Evolutionary conservation across 129 eudicot genomes (phyloP), one percentile per base, ranked within the genome.

Genomic region (Oenanthe sinensis): DNA sequence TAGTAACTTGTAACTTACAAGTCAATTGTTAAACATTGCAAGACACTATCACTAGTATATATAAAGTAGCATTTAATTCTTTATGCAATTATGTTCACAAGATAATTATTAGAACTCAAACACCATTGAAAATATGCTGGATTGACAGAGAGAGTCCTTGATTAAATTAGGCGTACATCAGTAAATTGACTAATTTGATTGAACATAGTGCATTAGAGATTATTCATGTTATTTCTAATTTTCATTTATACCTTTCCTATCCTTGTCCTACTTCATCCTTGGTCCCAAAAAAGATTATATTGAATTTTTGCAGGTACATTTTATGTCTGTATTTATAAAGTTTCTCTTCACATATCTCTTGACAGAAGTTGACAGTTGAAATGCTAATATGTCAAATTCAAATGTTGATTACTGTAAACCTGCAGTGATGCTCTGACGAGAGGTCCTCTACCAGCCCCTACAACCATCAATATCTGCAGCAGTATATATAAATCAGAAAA

Each of bases 381-480:
- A 65, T 30, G 20, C 80, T 45, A 24, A 22, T 39, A 82, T 47
- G 60, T 30, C 33, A 46, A 48, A 78, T 67, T 22, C 75, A 42
- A 48, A 28, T 60, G 60, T 4, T 28, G 9, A 28, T 36, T 69
- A 47, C 26, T 74, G 65, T 63, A 36, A 69, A 94, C 98, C 97
- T 95, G 93, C 80, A 91, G 80, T 5, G 98, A 90, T 79, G 98
- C 98, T 87, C 98, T 82, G 60, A 95, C 98, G 82, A 95, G 98
- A 83, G 98, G 98, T 33, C 98, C 98, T 58, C 98, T 84, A 58
- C 98, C 98, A 78, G 98, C 98, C 69, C 98, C 97, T 58, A 95
- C 98, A 88, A 95, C 98, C 98, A 95, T 95, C 86, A 95, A 82
- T 67, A 95, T 89, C 98, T 95, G 81, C 52, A 72, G 54, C 62